A percentile compares a stretch with the other conserved stretches of the same genome.
Conservation (phyloP, 2,329 filamentous ascomycete species). For the Fusarium napiforme region DNA sequence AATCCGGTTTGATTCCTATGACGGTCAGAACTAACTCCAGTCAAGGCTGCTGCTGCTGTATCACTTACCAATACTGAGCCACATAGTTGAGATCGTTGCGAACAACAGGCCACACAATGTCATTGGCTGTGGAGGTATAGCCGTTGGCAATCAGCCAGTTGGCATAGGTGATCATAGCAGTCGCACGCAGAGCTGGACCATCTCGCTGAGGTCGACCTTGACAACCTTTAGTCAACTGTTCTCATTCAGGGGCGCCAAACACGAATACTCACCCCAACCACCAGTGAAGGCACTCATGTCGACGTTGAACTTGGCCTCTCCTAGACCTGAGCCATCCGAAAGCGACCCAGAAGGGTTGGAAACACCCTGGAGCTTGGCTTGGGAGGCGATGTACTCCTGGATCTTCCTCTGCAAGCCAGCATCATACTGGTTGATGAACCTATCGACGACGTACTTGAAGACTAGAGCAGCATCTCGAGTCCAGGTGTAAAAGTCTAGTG, state of each 20-base stretch:
- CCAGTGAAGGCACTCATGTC: constrained; percentile 73
- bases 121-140: constrained; percentile 65
- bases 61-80: constrained; percentile 71
- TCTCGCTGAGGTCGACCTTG: constrained; percentile 78
- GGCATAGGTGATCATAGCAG: constrained; percentile 76
- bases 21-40: not conserved
- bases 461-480: constrained; percentile 78
- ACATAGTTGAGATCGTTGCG: constrained; percentile 81
- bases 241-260: not conserved
- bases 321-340: constrained; percentile 65
- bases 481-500: constrained; percentile 80
- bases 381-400: constrained; percentile 73
- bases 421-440: constrained; percentile 69
- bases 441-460: constrained; percentile 75
- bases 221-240: constrained; percentile 12
- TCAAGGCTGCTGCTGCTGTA: too few relatives aligned
- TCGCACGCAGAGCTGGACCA: constrained; percentile 80
- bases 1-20: constrained; percentile 68
- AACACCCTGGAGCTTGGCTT: constrained; percentile 73
- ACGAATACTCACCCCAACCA: constrained; percentile 64
- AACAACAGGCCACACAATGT: constrained; percentile 77
- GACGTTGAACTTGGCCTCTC: constrained; percentile 78
- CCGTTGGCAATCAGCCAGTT: constrained; percentile 77
- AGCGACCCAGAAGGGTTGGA: constrained; percentile 75
- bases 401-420: constrained; percentile 68